Evolutionary conservation across 2,329 filamentous ascomycete genomes (phyloP).

Genomic region (Tolypocladium amazonense): DNA sequence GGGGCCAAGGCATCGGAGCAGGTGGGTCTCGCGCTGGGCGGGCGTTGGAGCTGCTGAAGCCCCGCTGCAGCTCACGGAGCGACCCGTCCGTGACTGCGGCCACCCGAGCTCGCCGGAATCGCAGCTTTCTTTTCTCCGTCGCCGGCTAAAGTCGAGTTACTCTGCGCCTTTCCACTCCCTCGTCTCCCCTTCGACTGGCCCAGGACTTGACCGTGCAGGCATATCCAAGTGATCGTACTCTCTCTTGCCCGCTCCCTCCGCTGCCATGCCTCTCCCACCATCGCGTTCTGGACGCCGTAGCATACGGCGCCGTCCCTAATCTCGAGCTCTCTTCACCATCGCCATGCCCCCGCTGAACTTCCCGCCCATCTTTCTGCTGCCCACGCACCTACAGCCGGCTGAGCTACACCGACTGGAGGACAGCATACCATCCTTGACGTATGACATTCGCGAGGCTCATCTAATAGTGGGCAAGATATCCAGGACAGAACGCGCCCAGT

Average conservation of each 20-base stretch:
- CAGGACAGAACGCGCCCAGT: conserved; percentile 57
- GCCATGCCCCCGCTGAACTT: conserved; percentile 18
- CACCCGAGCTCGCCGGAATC: not conserved
- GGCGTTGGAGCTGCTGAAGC: not conserved
- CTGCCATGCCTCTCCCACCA: not conserved
- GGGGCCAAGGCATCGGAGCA: not conserved
- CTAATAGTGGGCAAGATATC: conserved; percentile 66
- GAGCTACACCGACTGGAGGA: conserved; percentile 56
- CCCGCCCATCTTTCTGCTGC: conserved; percentile 63
- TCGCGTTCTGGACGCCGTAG: not conserved
- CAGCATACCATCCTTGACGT: conserved; percentile 55
- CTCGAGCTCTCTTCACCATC: not conserved
- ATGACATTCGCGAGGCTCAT: conserved; percentile 59
- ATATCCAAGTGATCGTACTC: not conserved
- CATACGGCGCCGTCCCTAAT: not conserved
- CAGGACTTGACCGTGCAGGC: not conserved
- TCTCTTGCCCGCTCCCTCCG: not conserved
- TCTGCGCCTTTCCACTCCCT: not conserved
- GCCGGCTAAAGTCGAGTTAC: not conserved
- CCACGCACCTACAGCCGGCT: conserved; percentile 54
- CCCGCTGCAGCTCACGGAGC: not conserved
- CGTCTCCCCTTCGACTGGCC: not conserved
- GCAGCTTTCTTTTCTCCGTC: not conserved
- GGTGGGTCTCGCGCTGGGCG: not conserved
- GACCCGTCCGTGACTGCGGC: not conserved